Evolutionary conservation across 257 asterid species (phyloP).

Genomic region (Linderniella brevidens): DNA sequence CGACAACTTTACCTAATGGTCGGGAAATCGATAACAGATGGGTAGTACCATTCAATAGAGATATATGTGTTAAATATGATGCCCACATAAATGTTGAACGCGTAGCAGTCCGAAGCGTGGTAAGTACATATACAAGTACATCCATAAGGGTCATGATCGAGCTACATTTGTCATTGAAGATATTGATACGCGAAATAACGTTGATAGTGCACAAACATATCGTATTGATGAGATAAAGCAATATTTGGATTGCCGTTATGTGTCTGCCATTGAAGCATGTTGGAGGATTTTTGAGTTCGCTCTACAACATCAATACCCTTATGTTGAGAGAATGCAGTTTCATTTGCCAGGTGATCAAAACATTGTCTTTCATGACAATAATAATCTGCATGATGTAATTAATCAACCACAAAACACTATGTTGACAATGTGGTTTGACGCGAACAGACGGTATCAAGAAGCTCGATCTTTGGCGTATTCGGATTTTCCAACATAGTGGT

Average conservation of each 20-base stretch:
- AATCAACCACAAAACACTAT: constrained; percentile 1
- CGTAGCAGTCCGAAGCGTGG: not conserved
- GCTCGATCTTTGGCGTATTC: constrained; percentile 3
- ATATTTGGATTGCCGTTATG: constrained; percentile 1
- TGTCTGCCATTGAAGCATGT: constrained; percentile 2
- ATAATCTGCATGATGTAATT: not conserved
- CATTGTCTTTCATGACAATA: not conserved
- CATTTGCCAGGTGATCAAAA: not conserved
- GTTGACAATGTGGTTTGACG: constrained; percentile 6
- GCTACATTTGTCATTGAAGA: constrained; percentile 4
- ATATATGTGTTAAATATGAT: not conserved
- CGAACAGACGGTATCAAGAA: not conserved
- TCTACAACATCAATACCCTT: constrained; percentile 3
- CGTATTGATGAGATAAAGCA: constrained; percentile 1
- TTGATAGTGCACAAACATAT: not conserved
- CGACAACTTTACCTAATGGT: not conserved
- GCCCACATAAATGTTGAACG: constrained; percentile 3
- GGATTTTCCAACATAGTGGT: not conserved
- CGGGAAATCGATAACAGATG: constrained; percentile 4
- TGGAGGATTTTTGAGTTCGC: constrained; percentile 8
- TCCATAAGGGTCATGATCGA: constrained; percentile 1
- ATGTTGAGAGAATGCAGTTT: not conserved
- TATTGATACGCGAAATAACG: not conserved
- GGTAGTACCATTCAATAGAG: constrained; percentile 5
- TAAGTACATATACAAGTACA: constrained; percentile 5